Percentiles rank a stretch among this genome's conserved stretches.
phyloP scores from a whole-genome alignment of 164 flowering plant genomes.

The Brasenia schreberi region DNA sequence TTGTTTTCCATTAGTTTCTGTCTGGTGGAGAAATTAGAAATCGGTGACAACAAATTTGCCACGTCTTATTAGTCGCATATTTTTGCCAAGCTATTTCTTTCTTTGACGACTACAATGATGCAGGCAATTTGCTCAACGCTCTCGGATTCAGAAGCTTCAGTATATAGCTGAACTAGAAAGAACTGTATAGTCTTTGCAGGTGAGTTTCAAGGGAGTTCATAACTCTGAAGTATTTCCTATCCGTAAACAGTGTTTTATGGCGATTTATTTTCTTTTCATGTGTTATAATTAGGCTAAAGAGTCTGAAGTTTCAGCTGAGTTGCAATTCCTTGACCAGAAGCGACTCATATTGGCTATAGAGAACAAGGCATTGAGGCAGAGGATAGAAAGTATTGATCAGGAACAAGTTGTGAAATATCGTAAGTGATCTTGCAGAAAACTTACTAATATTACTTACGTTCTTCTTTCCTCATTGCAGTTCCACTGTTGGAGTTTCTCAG shows the following conservation, averaged over 20 bases:
- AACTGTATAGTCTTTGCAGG: constrained; percentile 75
- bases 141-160: constrained; percentile 91
- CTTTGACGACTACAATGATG: no score
- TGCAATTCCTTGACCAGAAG: constrained; percentile 5
- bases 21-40: no score
- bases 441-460: no score
- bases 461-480: no score
- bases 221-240: not conserved
- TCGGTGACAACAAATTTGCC: no score
- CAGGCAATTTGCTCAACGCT: constrained; percentile 54
- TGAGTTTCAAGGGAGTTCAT: constrained; percentile 12
- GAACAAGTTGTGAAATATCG: constrained; percentile 7
- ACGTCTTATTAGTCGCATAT: no score
- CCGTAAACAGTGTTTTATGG: no score
- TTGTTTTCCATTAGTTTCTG: no score
- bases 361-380: constrained; percentile 11
- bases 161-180: constrained; percentile 92
- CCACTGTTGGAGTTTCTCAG: no score
- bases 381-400: constrained; percentile 4
- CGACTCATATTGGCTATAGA: constrained; percentile 7
- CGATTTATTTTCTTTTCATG: no score
- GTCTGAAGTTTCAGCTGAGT: constrained; percentile 7
- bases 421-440: not conserved
- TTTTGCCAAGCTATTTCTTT: no score
- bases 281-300: constrained; percentile 3